Base-by-base conservation (phyloP, 345 rosid species). In the Lumnitzera racemosa region DNA sequence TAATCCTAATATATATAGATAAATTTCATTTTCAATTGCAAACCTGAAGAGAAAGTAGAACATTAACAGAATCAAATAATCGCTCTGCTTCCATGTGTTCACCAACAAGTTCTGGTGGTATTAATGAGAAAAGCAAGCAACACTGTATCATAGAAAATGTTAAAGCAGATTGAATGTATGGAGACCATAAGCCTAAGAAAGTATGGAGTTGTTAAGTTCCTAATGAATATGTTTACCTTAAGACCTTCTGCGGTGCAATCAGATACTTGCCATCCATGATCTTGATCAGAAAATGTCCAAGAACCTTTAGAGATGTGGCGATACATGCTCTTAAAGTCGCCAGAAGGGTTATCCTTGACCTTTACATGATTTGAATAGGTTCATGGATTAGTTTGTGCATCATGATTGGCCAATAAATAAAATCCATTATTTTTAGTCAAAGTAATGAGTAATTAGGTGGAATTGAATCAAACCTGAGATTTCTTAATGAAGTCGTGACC, bases 211-310 rank as follows among this genome's bases (percentile, higher is more conserved):
- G 7, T 15, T 15, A 12, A 13, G 10, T 14, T 25, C 13, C 14
- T 13, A 53, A 27, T 15, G 47, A 23, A 51, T 20, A 24, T 15
- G 25, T 9, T 31, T 68, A 72, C 82, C 78, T 72, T 68, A 14
- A 80, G 59, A 2, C 71, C 70, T 59, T 77, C 82, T 7, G 85
- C 76, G 11, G 80, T 80, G 24, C 78, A 78, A 58, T 80, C 82
- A 13, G 78, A 78, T n/a, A 73, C 76, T 61, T 78, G 82, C 85
- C 80, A 80, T 0, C 82, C 85, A 4, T 77, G 82, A 70, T 81
- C 82, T 56, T 72, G 76, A 60, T 65, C 73, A 2, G 80, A 75
- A 71, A 81, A 81, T 9, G 85, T 74, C 82, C 85, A 81, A 0
- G 74, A 62, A 24, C 85, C 85, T 46, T 81, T 81, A 8, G 85